Conservation (phyloP, 1,284 basidiomycete genomes). For the Schizophyllum amplum region DNA sequence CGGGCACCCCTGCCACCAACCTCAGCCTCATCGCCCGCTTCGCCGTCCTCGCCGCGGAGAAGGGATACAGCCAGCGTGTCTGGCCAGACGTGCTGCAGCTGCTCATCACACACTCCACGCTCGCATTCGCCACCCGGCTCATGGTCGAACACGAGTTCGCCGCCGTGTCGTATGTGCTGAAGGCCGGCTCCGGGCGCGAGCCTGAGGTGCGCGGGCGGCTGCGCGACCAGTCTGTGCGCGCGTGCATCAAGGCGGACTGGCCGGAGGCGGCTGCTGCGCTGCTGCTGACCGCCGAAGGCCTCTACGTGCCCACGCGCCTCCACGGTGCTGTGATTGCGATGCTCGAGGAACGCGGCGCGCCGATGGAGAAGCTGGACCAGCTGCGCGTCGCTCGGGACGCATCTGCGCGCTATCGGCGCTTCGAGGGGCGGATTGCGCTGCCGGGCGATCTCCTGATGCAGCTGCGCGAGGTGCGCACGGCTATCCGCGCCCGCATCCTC, state of each 20-base stretch:
- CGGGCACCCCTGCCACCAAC: conserved; percentile 9
- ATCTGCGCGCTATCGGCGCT: background rate
- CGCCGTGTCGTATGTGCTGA: background rate
- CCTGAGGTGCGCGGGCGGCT: no score
- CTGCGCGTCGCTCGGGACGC: background rate
- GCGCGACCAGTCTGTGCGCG: background rate
- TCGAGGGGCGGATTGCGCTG: background rate
- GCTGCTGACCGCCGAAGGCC: background rate
- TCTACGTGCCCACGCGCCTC: background rate
- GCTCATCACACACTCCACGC: background rate
- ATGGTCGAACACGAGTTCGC: background rate
- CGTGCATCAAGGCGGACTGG: background rate
- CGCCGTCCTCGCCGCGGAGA: conserved; percentile 9
- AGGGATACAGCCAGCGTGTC: conserved; percentile 6
- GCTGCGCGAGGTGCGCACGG: background rate
- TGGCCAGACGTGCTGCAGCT: background rate
- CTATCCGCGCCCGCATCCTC: background rate
- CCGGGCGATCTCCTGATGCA: background rate
- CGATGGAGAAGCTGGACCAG: background rate
- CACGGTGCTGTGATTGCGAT: background rate
- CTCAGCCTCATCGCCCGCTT: conserved; percentile 8
- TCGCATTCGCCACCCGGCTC: background rate
- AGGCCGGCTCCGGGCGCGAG: background rate
- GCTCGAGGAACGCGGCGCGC: no score
- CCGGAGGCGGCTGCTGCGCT: background rate